phyloP scores from a whole-genome alignment of 305 asterid genomes.

The Fraxinus angustifolia region DNA sequence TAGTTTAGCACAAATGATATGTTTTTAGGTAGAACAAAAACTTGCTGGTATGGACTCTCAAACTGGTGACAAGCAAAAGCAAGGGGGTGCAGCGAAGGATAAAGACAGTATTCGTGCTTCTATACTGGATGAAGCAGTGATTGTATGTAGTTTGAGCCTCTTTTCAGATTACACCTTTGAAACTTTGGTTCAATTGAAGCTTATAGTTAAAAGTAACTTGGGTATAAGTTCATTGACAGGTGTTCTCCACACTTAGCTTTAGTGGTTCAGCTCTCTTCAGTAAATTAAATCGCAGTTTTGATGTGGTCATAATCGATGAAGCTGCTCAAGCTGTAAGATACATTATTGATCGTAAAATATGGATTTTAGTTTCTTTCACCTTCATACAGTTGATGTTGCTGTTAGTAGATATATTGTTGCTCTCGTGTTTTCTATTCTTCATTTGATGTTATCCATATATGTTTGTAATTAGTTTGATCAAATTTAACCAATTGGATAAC shows the following conservation, averaged over 20 bases:
- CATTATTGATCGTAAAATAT: not conserved
- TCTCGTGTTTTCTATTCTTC: not conserved
- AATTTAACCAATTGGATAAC: not conserved
- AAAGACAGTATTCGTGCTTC: slow-evolving; percentile 84
- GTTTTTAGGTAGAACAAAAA: slow-evolving; percentile 76
- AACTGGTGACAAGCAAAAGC: slow-evolving; percentile 81
- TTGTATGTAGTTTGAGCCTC: slow-evolving; percentile 48
- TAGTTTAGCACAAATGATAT: not conserved
- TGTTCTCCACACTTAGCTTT: slow-evolving; percentile 95
- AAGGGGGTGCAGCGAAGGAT: slow-evolving; percentile 70
- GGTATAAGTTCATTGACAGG: slow-evolving; percentile 54
- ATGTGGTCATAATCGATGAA: slow-evolving; percentile 96
- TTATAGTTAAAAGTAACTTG: slow-evolving; percentile 21
- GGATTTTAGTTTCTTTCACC: not conserved
- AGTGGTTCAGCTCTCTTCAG: slow-evolving; percentile 81
- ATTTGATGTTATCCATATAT: not conserved
- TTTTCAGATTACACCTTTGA: slow-evolving; percentile 11
- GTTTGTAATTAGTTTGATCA: not conserved
- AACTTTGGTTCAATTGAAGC: slow-evolving; percentile 9
- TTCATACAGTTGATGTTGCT: not conserved
- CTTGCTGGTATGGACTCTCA: slow-evolving; percentile 70
- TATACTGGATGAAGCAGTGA: slow-evolving; percentile 87
- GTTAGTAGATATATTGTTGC: not conserved
- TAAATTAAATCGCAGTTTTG: slow-evolving; percentile 85
- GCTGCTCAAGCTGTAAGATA: slow-evolving; percentile 99